Base-by-base conservation (phyloP, 1,139 yeast species). In the Blastobotrys malaysiensis region DNA sequence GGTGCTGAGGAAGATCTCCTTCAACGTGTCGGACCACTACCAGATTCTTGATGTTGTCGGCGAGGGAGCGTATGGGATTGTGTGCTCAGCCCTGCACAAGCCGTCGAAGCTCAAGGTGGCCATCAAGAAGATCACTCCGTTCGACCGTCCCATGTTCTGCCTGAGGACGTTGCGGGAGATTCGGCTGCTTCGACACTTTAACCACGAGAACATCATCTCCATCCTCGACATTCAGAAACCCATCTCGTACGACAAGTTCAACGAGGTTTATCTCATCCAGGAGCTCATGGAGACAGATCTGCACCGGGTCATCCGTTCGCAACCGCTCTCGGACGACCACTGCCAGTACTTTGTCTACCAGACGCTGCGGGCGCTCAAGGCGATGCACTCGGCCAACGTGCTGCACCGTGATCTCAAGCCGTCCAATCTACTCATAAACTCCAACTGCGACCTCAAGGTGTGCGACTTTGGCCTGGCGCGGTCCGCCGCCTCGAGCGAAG, bases 41-140 rank as follows among this genome's bases (percentile, higher is more conserved):
- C 89, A 88, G 69, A 83, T 91, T 50, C 76, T 84, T 46, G 95
- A 88, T 63, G 82, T 91, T 16, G 88, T 89, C 13, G 99, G 99
- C 5, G 97, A 91, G 69, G 99, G 99, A n/a, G 99, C 99, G 1
- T 93, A 93, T 66, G 99, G 99, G 3, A 82, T 93, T 14, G 99
- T 93, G 19, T 91, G 98, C 66, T 84, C 95, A 22, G 99, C 98
- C 0, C 73, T 86, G 16, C 96, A 93, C 71, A 81, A 82, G 64
- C 97, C 98, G 3, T 81, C 95, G 6, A 84, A 86, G 57, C 95
- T 88, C 61, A 84, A 84, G 64, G 98, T 95, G 18, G 99, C 99
- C 52, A 91, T 93, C 65, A 93, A 93, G 73, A 91, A 89, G 73
- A 89, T 93, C 56, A 88, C 88, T 63, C 98, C 98, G 5, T 93